These are phyloP conservation scores for Blastobotrys aristatus DNA, from an alignment of 1,139 yeast species.

Conservation along the genomic window DNA sequence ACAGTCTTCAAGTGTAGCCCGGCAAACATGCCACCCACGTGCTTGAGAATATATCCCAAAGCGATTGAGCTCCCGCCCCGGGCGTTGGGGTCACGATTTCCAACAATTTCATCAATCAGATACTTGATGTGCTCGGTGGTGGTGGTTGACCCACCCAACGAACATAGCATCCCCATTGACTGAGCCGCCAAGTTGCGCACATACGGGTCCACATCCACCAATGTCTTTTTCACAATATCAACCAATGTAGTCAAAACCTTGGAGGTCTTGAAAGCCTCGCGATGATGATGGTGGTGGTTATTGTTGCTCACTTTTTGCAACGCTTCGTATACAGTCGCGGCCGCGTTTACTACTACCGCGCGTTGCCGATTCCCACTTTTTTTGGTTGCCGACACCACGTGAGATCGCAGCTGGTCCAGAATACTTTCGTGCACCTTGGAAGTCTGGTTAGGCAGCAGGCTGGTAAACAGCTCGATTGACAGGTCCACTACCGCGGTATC, in stretches of 20 bases:
- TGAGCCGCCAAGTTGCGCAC: conserved; percentile 54
- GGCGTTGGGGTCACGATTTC: conserved; percentile 52
- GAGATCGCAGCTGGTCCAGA: conserved; percentile 68
- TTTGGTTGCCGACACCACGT: conserved; percentile 25
- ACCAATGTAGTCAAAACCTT: conserved; percentile 44
- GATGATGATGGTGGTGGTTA: conserved; percentile 8
- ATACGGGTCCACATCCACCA: conserved; percentile 31
- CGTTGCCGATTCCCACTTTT: conserved; percentile 7
- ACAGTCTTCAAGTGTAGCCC: conserved; percentile 42
- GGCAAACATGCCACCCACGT: conserved; percentile 41
- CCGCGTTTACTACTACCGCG: conserved; percentile 30
- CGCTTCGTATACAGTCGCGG: conserved; percentile 12
- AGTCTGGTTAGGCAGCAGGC: conserved; percentile 69
- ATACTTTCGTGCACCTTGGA: conserved; percentile 80
- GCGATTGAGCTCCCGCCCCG: conserved; percentile 63
- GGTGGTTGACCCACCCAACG: conserved; percentile 39
- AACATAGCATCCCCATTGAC: conserved; percentile 57
- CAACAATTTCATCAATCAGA: conserved; percentile 58
- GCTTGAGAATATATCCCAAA: conserved; percentile 55
- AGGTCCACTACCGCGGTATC: conserved; percentile 57
- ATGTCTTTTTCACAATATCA: conserved; percentile 53
- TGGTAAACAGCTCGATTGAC: conserved; percentile 70
- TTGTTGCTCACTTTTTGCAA: conserved; percentile 11
- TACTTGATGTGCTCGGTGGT: conserved; percentile 48
- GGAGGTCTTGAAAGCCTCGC: conserved; percentile 22